Evolutionary conservation across 257 asterid species (phyloP).

Genomic region (Solanum bukasovii): DNA sequence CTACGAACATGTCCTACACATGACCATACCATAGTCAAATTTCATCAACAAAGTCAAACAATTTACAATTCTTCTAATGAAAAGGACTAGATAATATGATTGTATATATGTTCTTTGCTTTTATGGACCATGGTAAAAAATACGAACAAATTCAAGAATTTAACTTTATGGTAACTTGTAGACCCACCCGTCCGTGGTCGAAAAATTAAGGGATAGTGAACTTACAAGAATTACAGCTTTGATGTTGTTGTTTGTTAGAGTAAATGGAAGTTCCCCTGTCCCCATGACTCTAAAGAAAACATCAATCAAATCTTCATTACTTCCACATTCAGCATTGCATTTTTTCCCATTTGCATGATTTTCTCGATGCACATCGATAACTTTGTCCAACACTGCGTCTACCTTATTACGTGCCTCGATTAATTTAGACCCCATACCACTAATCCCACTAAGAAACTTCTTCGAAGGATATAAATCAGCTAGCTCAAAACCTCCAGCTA

Average conservation of each 20-base stretch:
- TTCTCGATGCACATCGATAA: not conserved
- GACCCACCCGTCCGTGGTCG: not conserved
- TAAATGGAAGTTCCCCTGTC: not conserved
- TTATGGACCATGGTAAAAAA: not conserved
- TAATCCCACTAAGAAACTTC: not conserved
- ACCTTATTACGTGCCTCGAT: not conserved
- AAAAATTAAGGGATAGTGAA: not conserved
- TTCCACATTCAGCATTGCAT: not conserved
- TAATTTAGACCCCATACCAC: not conserved
- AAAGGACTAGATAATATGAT: not conserved
- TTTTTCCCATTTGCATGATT: not conserved
- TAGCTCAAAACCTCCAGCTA: not conserved
- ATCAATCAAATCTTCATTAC: not conserved
- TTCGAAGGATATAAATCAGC: not conserved
- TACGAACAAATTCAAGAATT: not conserved
- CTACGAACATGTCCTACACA: conserved; percentile 1
- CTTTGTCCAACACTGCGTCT: not conserved
- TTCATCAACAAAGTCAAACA: not conserved
- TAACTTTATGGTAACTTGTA: not conserved
- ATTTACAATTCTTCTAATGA: not conserved
- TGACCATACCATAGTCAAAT: not conserved
- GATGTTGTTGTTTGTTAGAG: not conserved
- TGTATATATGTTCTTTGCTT: not conserved
- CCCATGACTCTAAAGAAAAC: not conserved
- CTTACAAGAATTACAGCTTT: not conserved